These are phyloP conservation scores for Trichoderma gamsii DNA, from an alignment of 495 filamentous ascomycete species.

Conservation along the genomic window DNA sequence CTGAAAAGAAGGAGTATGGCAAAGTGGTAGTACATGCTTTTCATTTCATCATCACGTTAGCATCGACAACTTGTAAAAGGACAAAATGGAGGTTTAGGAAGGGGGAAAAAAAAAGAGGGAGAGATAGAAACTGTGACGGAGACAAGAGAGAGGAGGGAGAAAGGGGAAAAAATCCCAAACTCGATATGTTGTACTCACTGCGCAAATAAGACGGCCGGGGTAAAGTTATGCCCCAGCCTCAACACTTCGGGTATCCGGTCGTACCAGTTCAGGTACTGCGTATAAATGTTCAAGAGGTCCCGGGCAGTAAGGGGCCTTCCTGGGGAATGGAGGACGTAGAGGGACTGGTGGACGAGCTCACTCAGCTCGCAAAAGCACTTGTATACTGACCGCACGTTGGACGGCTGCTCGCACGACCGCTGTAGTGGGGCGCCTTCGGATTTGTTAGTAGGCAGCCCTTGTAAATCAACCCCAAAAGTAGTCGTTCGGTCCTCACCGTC, in stretches of 20 bases:
- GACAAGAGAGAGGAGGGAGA: too few species aligned
- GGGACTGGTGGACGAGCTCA: slow-evolving; percentile 58
- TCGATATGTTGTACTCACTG: slow-evolving; percentile 46
- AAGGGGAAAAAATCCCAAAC: neutral
- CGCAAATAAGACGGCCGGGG: slow-evolving; percentile 54
- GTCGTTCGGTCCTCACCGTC: slow-evolving; percentile 36
- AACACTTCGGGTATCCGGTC: slow-evolving; percentile 53
- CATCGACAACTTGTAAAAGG: neutral
- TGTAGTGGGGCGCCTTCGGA: slow-evolving; percentile 36
- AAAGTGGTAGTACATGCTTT: slow-evolving; percentile 61
- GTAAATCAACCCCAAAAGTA: neutral
- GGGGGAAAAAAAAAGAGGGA: too few species aligned
- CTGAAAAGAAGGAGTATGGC: slow-evolving; percentile 59
- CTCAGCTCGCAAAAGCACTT: slow-evolving; percentile 59
- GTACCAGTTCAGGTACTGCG: slow-evolving; percentile 57
- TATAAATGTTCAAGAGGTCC: slow-evolving; percentile 50
- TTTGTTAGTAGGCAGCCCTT: slow-evolving; percentile 20
- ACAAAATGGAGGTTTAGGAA: too few species aligned
- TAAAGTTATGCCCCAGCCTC: slow-evolving; percentile 51
- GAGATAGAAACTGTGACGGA: too few species aligned
- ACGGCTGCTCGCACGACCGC: slow-evolving; percentile 45
- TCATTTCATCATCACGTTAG: neutral
- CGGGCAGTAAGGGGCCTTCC: slow-evolving; percentile 51
- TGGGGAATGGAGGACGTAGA: slow-evolving; percentile 60
- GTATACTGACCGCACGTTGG: slow-evolving; percentile 52